phyloP scores from a whole-genome alignment of 805 yeast species.

The Spathaspora hagerdaliae region DNA sequence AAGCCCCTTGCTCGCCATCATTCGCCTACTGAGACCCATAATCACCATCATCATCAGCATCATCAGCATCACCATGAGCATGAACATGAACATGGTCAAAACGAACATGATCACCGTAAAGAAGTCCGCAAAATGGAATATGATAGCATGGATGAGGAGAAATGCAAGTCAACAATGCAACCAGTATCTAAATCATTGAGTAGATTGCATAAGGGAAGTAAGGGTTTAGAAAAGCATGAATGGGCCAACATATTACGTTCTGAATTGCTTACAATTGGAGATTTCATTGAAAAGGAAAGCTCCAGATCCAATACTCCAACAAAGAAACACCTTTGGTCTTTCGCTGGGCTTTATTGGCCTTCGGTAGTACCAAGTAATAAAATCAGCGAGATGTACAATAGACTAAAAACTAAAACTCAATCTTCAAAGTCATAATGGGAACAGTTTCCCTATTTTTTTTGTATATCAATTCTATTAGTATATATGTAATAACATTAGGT shows the following conservation, averaged over 20 bases:
- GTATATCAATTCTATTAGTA: too few species aligned
- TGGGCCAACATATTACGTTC: slow-evolving; percentile 69
- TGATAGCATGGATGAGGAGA: slow-evolving; percentile 73
- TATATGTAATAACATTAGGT: too few species aligned
- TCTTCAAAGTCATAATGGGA: too few species aligned
- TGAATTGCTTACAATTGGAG: slow-evolving; percentile 72
- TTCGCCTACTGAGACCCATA: neutral
- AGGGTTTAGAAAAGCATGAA: slow-evolving; percentile 69
- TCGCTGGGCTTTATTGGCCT: slow-evolving; percentile 85
- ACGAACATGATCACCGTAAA: slow-evolving; percentile 1
- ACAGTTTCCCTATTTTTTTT: too few species aligned
- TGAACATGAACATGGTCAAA: slow-evolving; percentile 1
- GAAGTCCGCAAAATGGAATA: slow-evolving; percentile 46
- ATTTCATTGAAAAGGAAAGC: slow-evolving; percentile 42
- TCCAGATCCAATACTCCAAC: slow-evolving; percentile 9
- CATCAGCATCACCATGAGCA: slow-evolving; percentile 1
- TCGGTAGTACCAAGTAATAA: slow-evolving; percentile 71
- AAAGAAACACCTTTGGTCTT: slow-evolving; percentile 71
- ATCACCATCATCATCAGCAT: slow-evolving; percentile 2
- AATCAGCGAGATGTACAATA: slow-evolving; percentile 72
- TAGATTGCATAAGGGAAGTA: slow-evolving; percentile 64
- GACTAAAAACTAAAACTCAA: slow-evolving; percentile 33
- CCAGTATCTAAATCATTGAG: slow-evolving; percentile 67
- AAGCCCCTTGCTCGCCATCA: neutral
- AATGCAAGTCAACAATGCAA: slow-evolving; percentile 56